Evolutionary conservation across 2,329 filamentous ascomycete genomes (phyloP).

Genomic region (Xylaria sp.): DNA sequence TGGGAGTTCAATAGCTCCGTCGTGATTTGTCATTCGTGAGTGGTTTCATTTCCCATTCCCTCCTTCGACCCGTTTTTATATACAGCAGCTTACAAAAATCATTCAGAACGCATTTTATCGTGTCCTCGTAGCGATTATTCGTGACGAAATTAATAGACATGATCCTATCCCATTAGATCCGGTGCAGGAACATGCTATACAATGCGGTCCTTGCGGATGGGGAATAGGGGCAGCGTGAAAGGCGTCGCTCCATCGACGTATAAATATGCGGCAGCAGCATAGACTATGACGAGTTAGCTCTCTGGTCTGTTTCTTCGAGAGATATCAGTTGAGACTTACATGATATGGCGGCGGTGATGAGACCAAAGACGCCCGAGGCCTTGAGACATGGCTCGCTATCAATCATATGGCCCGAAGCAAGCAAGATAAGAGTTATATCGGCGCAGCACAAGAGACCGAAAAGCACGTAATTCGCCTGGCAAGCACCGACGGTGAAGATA

Average conservation of each 20-base stretch:
- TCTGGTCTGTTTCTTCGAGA: background rate
- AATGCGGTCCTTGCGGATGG: slow-evolving; percentile 23
- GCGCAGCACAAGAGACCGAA: slow-evolving; percentile 21
- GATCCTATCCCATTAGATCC: slow-evolving; percentile 8
- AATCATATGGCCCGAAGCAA: slow-evolving; percentile 24
- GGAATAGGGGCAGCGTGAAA: slow-evolving; percentile 25
- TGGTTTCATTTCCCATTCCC: background rate
- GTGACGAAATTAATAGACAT: background rate
- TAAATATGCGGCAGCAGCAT: slow-evolving; percentile 22
- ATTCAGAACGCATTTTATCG: background rate
- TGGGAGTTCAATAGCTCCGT: too few relatives aligned
- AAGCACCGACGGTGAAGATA: slow-evolving; percentile 27
- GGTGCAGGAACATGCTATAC: slow-evolving; percentile 12
- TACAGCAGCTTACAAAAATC: slow-evolving; percentile 15
- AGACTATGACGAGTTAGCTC: slow-evolving; percentile 17
- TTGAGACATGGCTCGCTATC: slow-evolving; percentile 18
- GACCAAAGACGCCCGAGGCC: slow-evolving; percentile 24
- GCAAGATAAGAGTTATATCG: slow-evolving; percentile 24
- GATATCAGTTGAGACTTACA: slow-evolving; percentile 17
- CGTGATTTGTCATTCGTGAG: too few relatives aligned
- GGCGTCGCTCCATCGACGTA: slow-evolving; percentile 23
- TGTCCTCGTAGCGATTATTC: slow-evolving; percentile 13
- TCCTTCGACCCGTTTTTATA: slow-evolving; percentile 15
- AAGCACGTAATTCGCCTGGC: slow-evolving; percentile 23
- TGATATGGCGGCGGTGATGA: slow-evolving; percentile 20